Conservation (phyloP, 805 yeast species). For the Lachancea kluyveri region DNA sequence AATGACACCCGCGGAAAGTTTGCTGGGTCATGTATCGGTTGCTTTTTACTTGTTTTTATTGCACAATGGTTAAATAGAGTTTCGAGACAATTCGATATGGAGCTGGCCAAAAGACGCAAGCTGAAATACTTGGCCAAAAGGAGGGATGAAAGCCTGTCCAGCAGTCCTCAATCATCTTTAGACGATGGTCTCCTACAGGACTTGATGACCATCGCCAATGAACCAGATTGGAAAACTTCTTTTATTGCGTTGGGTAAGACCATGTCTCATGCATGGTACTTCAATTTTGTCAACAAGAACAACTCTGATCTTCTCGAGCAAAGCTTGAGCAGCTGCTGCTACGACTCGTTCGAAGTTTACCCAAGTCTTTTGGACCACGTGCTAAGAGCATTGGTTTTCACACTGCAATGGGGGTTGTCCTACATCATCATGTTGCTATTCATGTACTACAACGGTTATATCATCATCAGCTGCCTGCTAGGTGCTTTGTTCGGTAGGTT, state of each 20-base stretch:
- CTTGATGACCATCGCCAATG: constrained; percentile 3
- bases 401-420: constrained; percentile 56
- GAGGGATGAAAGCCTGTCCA: constrained; percentile 3
- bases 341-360: constrained; percentile 17
- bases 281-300: constrained; percentile 7
- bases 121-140: constrained; percentile 7
- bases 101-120: constrained; percentile 29
- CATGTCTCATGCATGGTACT: constrained; percentile 33
- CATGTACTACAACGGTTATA: constrained; percentile 71
- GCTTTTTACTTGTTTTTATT: constrained; percentile 49
- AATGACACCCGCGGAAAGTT: constrained; percentile 51
- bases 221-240: constrained; percentile 11
- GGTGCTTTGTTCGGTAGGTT: constrained; percentile 58
- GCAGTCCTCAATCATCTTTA: constrained; percentile 8
- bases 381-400: constrained; percentile 43
- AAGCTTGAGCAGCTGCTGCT: constrained; percentile 9
- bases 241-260: constrained; percentile 18
- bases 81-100: constrained; percentile 45
- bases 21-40: constrained; percentile 74
- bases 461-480: constrained; percentile 54
- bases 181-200: constrained; percentile 13
- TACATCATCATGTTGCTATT: constrained; percentile 65
- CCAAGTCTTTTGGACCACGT: constrained; percentile 48
- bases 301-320: constrained; percentile 1
- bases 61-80: constrained; percentile 53